These are phyloP conservation scores for Fusarium miscanthi DNA, from an alignment of 2,329 filamentous ascomycete genomes.

Conservation along the genomic window DNA sequence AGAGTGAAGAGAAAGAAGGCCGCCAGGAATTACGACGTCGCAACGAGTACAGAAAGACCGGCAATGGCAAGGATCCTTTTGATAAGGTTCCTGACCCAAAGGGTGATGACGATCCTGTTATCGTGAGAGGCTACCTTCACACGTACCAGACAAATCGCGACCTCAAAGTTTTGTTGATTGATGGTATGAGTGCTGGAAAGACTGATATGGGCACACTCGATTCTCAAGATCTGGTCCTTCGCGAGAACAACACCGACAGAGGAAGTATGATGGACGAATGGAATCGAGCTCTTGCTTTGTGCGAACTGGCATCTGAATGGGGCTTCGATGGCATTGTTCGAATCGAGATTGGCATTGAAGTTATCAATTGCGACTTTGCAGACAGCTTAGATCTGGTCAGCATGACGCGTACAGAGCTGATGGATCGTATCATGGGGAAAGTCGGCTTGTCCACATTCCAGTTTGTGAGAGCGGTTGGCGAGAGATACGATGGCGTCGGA, in stretches of 20 bases:
- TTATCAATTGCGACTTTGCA: conserved; percentile 74
- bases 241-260: conserved; percentile 49
- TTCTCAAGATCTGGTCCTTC: conserved; percentile 71
- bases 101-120: conserved; percentile 4
- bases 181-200: conserved; percentile 77
- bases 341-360: conserved; percentile 77
- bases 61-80: not conserved
- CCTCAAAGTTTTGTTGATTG: conserved; percentile 73
- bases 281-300: conserved; percentile 65
- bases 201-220: conserved; percentile 74
- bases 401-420: conserved; percentile 44
- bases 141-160: conserved; percentile 69
- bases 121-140: conserved; percentile 70
- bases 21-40: conserved; percentile 25
- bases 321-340: conserved; percentile 74
- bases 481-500: conserved; percentile 60
- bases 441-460: conserved; percentile 50
- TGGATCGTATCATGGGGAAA: conserved; percentile 27
- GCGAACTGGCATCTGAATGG: conserved; percentile 63
- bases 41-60: not conserved
- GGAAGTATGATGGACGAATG: conserved; percentile 54
- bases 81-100: conserved; percentile 1
- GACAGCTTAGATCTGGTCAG: conserved; percentile 54
- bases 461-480: conserved; percentile 55
- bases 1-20: not conserved